Conservation (phyloP, 2,329 filamentous ascomycete species). For the Aspergillus felis region DNA sequence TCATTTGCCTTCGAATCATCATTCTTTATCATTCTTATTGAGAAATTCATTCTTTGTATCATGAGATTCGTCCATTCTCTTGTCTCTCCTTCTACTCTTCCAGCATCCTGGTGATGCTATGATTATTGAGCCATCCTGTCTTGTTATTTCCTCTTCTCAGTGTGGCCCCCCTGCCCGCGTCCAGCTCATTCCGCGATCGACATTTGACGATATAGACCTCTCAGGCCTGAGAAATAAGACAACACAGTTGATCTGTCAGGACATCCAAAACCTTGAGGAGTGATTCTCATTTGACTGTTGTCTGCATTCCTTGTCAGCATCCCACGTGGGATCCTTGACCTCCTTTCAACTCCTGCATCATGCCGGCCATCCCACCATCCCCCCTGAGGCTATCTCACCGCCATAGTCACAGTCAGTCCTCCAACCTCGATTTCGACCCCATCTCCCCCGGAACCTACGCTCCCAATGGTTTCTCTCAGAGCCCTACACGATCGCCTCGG, state of each 20-base stretch:
- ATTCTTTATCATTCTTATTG: background rate
- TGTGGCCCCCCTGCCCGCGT: background rate
- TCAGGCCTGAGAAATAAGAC: background rate
- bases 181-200: background rate
- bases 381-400: slow-evolving; percentile 38
- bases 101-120: background rate
- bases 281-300: background rate
- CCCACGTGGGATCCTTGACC: background rate
- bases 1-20: background rate
- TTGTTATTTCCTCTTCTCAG: background rate
- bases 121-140: background rate
- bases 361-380: slow-evolving; percentile 31
- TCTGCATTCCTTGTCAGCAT: background rate
- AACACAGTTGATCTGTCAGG: background rate
- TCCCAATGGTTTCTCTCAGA: slow-evolving; percentile 29
- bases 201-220: background rate
- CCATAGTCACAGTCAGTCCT: slow-evolving; percentile 29
- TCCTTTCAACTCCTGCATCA: slow-evolving; percentile 7
- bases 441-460: slow-evolving; percentile 30
- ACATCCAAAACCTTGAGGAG: background rate
- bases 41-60: background rate
- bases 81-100: background rate
- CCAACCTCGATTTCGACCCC: slow-evolving; percentile 35
- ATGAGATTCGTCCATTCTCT: background rate
- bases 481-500: slow-evolving; percentile 30